Percentiles rank a stretch among this genome's conserved stretches.
These are phyloP conservation scores for Penicillium longicatenatum DNA, from an alignment of 495 filamentous ascomycete species.

Conservation along the genomic window DNA sequence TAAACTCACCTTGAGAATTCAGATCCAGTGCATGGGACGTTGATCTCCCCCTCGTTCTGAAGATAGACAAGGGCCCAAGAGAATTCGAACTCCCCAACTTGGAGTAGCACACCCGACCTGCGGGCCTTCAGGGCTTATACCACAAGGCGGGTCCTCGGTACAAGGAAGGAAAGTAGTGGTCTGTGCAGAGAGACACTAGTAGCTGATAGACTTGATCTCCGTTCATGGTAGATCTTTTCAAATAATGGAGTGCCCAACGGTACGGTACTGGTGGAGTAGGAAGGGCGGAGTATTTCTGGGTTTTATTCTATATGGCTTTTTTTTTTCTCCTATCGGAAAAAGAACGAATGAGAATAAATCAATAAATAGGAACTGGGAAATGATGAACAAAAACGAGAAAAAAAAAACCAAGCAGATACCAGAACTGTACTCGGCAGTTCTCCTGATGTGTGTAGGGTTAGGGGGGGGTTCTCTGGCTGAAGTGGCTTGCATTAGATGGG, in stretches of 20 bases:
- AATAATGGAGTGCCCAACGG: slow-evolving; percentile 17
- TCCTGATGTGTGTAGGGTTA: background rate
- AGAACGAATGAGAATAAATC: too few species aligned
- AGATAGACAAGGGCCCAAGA: background rate
- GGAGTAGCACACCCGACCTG: slow-evolving; percentile 22
- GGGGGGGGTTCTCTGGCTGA: slow-evolving; percentile 12
- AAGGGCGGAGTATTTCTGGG: slow-evolving; percentile 11
- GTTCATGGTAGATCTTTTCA: slow-evolving; percentile 38
- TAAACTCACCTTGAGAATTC: background rate
- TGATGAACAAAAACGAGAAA: background rate
- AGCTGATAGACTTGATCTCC: slow-evolving; percentile 50
- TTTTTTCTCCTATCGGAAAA: background rate
- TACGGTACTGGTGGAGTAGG: slow-evolving; percentile 12
- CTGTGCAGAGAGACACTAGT: slow-evolving; percentile 41
- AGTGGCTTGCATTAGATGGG: slow-evolving; percentile 42
- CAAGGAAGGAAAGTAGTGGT: slow-evolving; percentile 33
- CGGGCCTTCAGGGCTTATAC: slow-evolving; percentile 34
- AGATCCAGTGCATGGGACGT: too few species aligned
- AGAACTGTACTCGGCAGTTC: background rate
- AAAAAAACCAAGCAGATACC: background rate
- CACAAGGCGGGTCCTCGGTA: slow-evolving; percentile 17
- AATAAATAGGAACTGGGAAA: too few species aligned
- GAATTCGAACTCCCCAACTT: background rate
- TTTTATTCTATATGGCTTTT: slow-evolving; percentile 1
- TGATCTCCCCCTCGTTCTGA: background rate